Base-by-base conservation (phyloP, 257 asterid species). In the Solanum virginianum region DNA sequence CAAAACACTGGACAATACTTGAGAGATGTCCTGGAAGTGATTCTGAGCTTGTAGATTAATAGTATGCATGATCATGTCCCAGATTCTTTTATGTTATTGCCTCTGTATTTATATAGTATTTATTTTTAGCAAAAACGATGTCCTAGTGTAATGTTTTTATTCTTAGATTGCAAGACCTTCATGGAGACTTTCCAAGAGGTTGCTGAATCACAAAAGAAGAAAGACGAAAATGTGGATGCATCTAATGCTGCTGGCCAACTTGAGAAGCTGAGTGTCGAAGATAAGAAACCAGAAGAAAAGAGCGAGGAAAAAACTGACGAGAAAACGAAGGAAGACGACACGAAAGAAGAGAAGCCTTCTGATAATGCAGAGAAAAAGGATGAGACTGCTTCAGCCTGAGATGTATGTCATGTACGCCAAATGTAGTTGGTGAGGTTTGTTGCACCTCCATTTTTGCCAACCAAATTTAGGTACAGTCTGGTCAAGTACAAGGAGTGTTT, bases 181-280 rank as follows among this genome's bases (percentile, higher is more conserved):
- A 90, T 86, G 93, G 90, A 89, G 86, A 85, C 10, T 82, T 45
- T 90, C 20, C 85, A 88, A 86, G 93, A 89, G 87, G 83, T 89
- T 87, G 89, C 90, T 80, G 90, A 90, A 86, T 90, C 93, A 80
- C 93, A 87, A 80, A 85, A 66, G 79, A 82, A 47, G 59, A 85
- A 85, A 51, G 91, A 86, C 85, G 93, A 90, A 77, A 60, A 85
- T 63, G 84, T 72, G 65, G 90, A 89, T 53, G 91, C 93, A 26
- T 85, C 93, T 74, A 87, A 85, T 62, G 86, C 91, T 36, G 90
- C 91, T 75, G 91, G 90, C 59, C 83, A 89, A 82, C 93, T 90
- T 51, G 90, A 89, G 86, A 89, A 90, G 86, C 85, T 90, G 86
- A 89, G 87, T 47, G 93, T 90, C 56, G 90, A 89, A 72, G 91